phyloP scores from a whole-genome alignment of 2,329 filamentous ascomycete genomes.

The Phialophora verrucosa region DNA sequence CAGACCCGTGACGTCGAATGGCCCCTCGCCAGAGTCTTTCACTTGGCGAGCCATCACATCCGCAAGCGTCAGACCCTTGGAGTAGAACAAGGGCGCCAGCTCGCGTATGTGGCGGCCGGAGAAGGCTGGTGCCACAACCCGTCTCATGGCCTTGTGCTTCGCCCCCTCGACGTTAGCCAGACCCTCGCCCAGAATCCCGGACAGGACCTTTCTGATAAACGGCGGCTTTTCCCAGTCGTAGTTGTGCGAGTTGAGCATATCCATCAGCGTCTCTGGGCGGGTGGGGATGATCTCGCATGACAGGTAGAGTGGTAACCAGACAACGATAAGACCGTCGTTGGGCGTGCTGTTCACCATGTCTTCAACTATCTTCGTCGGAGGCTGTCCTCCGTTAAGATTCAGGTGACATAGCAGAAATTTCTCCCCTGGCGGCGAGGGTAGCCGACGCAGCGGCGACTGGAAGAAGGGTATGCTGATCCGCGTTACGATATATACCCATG shows the following conservation, averaged over 20 bases:
- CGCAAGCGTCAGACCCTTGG: conserved; percentile 72
- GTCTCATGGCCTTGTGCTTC: conserved; percentile 79
- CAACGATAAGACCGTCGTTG: conserved; percentile 23
- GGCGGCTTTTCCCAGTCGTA: conserved; percentile 62
- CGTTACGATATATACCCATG: conserved; percentile 13
- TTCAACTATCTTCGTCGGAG: conserved; percentile 4
- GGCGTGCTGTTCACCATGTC: conserved; percentile 19
- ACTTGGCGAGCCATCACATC: conserved; percentile 59
- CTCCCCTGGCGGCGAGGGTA: conserved; percentile 21
- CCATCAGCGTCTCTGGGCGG: conserved; percentile 49
- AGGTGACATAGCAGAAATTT: conserved; percentile 15
- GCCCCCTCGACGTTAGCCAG: conserved; percentile 82
- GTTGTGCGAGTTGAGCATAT: conserved; percentile 58
- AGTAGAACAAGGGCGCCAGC: conserved; percentile 82
- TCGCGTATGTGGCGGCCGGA: conserved; percentile 81
- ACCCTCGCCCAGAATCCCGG: conserved; percentile 54
- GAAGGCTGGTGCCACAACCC: conserved; percentile 80
- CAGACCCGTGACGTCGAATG: conserved; percentile 60
- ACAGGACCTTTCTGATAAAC: conserved; percentile 52
- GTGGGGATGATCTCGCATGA: conserved; percentile 13
- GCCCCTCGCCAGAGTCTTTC: conserved; percentile 44
- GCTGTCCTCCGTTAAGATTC: conserved; percentile 13
- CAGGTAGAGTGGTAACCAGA: conserved; percentile 18
- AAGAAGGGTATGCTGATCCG: conserved; percentile 20
- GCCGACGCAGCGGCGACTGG: conserved; percentile 17